phyloP scores from a whole-genome alignment of 2,329 filamentous ascomycete species.

The Diaporthe batatas region DNA sequence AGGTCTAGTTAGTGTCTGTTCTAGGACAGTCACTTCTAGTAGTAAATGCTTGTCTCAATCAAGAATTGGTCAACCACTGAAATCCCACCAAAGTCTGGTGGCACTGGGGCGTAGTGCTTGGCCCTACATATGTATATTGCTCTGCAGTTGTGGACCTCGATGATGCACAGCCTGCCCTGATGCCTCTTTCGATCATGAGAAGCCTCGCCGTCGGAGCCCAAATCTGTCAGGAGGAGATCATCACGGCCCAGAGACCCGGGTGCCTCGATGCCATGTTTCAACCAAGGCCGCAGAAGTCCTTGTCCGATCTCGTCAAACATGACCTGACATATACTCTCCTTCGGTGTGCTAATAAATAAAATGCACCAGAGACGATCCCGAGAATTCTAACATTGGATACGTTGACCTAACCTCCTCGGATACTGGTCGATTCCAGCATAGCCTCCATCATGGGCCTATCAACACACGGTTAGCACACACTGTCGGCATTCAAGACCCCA shows the following conservation, averaged over 20 bases:
- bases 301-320: background rate
- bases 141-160: too few species aligned
- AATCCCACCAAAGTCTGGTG: background rate
- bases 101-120: too few species aligned
- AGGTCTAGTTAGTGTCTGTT: background rate
- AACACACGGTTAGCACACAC: background rate
- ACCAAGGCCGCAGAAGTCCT: slow-evolving; percentile 1
- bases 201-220: background rate
- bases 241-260: background rate
- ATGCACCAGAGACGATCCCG: background rate
- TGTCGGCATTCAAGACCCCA: slow-evolving; percentile 7
- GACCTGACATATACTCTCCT: background rate
- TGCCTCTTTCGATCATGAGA: background rate
- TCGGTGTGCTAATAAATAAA: slow-evolving; percentile 26
- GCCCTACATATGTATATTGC: background rate
- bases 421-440: background rate
- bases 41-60: background rate
- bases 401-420: background rate
- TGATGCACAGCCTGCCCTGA: too few species aligned
- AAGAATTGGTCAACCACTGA: background rate
- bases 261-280: background rate
- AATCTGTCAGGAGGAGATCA: background rate
- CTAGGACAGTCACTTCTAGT: background rate
- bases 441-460: background rate
- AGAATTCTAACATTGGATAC: background rate